Conservation (phyloP, 73 alveolate genomes). For the Uronychia setigera region DNA sequence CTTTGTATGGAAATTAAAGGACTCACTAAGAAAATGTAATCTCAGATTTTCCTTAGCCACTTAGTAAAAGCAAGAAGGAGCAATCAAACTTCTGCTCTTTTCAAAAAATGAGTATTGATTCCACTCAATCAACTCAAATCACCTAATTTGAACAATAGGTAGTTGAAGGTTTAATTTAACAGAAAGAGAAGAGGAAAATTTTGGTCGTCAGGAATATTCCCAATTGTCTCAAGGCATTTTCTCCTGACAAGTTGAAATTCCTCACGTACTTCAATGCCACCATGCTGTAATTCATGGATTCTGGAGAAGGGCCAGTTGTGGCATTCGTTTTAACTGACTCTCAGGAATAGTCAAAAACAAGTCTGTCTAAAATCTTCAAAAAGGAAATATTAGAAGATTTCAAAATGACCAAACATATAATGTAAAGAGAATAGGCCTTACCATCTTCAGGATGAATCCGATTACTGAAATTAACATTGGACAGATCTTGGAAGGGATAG, state of each 20-base stretch:
- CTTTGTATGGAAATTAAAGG: slow-evolving; percentile 9
- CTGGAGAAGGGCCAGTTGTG: background rate
- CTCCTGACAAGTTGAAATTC: background rate
- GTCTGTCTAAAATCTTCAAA: background rate
- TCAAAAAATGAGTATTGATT: too few species aligned
- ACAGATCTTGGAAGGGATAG: slow-evolving; percentile 13
- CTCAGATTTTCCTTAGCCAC: background rate
- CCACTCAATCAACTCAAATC: too few species aligned
- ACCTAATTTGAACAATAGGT: too few species aligned
- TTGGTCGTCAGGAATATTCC: background rate
- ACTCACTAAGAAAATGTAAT: background rate
- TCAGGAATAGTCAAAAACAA: background rate
- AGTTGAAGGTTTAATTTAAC: too few species aligned
- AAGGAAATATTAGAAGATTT: background rate
- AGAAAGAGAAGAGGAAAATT: background rate
- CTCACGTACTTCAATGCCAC: background rate
- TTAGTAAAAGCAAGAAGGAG: slow-evolving; percentile 8
- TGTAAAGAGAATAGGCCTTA: background rate
- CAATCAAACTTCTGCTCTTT: background rate
- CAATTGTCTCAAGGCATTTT: background rate
- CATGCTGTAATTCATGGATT: slow-evolving; percentile 13
- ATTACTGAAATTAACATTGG: slow-evolving; percentile 42
- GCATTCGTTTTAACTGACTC: background rate
- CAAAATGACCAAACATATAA: background rate
- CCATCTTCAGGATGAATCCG: slow-evolving; percentile 29